A percentile compares a stretch with the other conserved stretches of the same genome.
These are phyloP conservation scores for Harringtonia aguacate DNA, from an alignment of 2,329 filamentous ascomycete species.

Conservation along the genomic window DNA sequence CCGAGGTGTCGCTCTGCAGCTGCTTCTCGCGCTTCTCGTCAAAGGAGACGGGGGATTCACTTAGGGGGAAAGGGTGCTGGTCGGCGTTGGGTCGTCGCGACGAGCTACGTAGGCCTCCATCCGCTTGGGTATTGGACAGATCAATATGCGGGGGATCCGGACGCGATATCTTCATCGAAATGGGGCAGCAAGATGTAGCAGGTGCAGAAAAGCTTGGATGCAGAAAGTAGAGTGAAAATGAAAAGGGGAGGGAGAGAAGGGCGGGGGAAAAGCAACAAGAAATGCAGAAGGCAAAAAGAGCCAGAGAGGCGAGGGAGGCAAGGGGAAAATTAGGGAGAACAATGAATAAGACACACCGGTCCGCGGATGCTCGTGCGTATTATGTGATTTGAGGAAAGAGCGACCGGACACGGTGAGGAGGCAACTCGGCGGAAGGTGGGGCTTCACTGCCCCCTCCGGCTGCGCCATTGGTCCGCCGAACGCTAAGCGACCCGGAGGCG, in stretches of 20 bases:
- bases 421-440: no score
- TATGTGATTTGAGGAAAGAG: no score
- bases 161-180: conserved; percentile 53
- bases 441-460: no score
- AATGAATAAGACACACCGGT: no score
- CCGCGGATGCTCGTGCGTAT: no score
- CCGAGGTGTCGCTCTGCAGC: background rate
- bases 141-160: conserved; percentile 42
- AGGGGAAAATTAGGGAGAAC: no score
- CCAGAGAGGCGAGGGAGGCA: no score
- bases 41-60: conserved; percentile 7
- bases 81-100: conserved; percentile 28
- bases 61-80: conserved; percentile 16
- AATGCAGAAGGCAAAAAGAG: background rate
- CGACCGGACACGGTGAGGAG: no score
- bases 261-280: background rate
- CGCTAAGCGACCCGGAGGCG: no score
- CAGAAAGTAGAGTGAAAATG: no score
- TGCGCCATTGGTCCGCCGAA: no score
- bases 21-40: background rate
- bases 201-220: no score
- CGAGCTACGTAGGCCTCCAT: conserved; percentile 34
- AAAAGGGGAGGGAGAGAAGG: background rate
- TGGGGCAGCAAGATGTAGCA: conserved; percentile 1
- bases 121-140: conserved; percentile 42